phyloP scores from a whole-genome alignment of 345 rosid species.

The Brassica nigra region DNA sequence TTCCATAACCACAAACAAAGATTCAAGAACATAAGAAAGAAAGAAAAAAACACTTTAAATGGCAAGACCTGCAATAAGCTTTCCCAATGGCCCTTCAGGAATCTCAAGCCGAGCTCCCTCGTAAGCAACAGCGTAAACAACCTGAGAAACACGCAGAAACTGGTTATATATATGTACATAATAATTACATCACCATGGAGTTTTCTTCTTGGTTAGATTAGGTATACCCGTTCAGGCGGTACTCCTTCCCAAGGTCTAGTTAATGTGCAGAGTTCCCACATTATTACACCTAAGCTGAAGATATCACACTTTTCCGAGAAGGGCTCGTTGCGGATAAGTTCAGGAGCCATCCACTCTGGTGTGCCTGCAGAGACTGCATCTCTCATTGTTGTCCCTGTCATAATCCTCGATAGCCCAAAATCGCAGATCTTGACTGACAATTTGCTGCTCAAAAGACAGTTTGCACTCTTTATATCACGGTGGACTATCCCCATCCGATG shows the following conservation, averaged over 20 bases:
- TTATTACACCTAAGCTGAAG: slow-evolving; percentile 96
- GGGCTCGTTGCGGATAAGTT: slow-evolving; percentile 85
- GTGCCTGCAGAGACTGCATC: slow-evolving; percentile 94
- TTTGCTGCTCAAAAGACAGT: slow-evolving; percentile 90
- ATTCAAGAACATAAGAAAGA: neutral
- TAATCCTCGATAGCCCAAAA: slow-evolving; percentile 93
- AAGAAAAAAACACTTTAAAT: neutral
- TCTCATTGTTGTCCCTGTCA: slow-evolving; percentile 67
- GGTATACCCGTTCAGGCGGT: slow-evolving; percentile 78
- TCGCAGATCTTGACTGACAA: slow-evolving; percentile 94
- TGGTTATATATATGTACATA: slow-evolving; percentile 11
- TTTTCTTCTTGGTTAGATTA: slow-evolving; percentile 14
- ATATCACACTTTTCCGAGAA: slow-evolving; percentile 97
- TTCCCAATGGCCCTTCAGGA: slow-evolving; percentile 85
- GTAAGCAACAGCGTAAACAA: slow-evolving; percentile 83
- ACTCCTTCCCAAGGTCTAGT: slow-evolving; percentile 97
- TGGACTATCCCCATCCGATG: slow-evolving; percentile 97
- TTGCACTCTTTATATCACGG: slow-evolving; percentile 84
- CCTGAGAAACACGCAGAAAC: slow-evolving; percentile 48
- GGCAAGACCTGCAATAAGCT: slow-evolving; percentile 76
- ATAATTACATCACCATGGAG: neutral
- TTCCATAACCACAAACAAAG: slow-evolving; percentile 4
- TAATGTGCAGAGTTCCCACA: slow-evolving; percentile 97
- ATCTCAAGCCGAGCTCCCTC: slow-evolving; percentile 89
- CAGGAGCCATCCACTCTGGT: slow-evolving; percentile 99